Evolutionary conservation across 75 land plant species (phyloP).

Genomic region (Chamaecyparis obtusa): DNA sequence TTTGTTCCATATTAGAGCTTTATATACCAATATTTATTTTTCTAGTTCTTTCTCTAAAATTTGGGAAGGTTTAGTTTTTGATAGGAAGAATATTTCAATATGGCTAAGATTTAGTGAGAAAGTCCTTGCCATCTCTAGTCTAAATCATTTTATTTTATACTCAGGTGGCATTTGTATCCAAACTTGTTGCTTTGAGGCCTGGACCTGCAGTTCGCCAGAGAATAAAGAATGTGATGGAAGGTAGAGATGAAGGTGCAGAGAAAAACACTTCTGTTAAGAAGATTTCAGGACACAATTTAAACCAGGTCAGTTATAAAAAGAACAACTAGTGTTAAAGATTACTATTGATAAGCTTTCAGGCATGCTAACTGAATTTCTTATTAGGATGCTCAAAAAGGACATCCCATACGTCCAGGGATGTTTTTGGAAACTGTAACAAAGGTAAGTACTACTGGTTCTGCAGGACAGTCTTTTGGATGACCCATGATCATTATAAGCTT

Average conservation of each 20-base stretch:
- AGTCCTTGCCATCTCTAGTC: neutral
- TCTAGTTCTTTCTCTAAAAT: neutral
- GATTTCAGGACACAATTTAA: neutral
- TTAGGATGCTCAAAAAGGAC: conserved; percentile 55
- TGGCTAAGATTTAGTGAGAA: neutral
- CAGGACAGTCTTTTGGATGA: conserved; percentile 4
- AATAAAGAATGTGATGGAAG: conserved; percentile 83
- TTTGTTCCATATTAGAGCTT: neutral
- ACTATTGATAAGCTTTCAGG: neutral
- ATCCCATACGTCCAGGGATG: conserved; percentile 97
- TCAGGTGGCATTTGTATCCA: conserved; percentile 90
- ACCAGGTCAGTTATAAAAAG: conserved; percentile 11
- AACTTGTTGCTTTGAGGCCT: conserved; percentile 84
- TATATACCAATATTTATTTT: neutral
- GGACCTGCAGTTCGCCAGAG: conserved; percentile 70
- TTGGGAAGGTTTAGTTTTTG: neutral
- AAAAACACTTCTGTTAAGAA: conserved; percentile 11
- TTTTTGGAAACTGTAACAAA: conserved; percentile 94
- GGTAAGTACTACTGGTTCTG: conserved; percentile 33
- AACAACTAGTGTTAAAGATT: neutral
- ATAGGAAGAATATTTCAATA: neutral
- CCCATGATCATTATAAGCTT: neutral
- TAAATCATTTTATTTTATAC: conserved; percentile 2
- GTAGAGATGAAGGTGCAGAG: conserved; percentile 92
- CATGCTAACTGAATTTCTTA: conserved; percentile 1